Evolutionary conservation across 352 stramenopile species (phyloP), one percentile per base, ranked within the genome.

Genomic region (Albugo laibachii): DNA sequence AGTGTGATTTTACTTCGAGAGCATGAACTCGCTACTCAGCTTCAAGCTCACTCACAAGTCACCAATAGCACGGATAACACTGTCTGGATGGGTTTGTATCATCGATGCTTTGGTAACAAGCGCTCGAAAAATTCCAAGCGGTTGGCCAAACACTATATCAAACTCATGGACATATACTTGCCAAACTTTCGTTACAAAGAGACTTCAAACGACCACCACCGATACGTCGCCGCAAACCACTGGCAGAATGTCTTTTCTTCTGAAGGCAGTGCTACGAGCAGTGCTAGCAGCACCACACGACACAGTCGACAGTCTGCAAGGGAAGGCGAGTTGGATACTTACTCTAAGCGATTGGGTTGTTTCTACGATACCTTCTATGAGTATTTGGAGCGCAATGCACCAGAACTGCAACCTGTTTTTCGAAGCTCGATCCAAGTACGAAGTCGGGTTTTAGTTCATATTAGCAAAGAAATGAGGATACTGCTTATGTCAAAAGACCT

Each of bases 371-470:
- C 50, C 4, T 78, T 78, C 48, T 75, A 72, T 53, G 41, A 15
- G 1, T 68, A 69, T 44, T 44, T 79, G 24, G 59, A 72, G 27
- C 41, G 64, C 45, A 57, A 70, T 48, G 66, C 66, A 15, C 63
- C 57, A 18, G 53, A 67, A 15, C 55, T 75, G 21, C 66, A 66
- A 42, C 61, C 49, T 0, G 57, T 78, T 2, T 78, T 78, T 16
- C 61, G 66, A 5, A 63, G 57, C 0, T 74, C 66, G 11, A 54
- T 74, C 47, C 55, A 61, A 18, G 66, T 93, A 20, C 61, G 63
- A 24, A 84, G 81, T 69, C 92, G 78, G 21, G 64, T 96, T 20
- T 57, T 96, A 0, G 54, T 87, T 0, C 92, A 95, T 58, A 95
- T 96, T 57, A 78, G 66, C 50, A 60, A 62, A 0, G 66, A 64